A percentile compares a stretch with the other conserved stretches of the same genome.
These are phyloP conservation scores for Fraxinus dipetala DNA, from an alignment of 305 asterid genomes.

Conservation along the genomic window DNA sequence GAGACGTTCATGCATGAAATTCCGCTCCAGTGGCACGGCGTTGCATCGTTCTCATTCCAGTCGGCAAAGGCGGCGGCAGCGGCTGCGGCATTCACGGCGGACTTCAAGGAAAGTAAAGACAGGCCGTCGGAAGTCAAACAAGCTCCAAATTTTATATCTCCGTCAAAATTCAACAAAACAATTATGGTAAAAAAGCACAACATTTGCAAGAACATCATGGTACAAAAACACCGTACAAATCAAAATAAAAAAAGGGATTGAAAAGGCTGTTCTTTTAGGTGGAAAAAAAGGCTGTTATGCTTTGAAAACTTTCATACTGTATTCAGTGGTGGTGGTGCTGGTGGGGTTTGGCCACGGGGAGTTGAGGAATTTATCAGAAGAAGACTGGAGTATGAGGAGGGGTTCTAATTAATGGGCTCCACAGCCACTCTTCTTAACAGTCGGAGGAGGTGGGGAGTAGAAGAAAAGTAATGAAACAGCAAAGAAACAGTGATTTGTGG, in stretches of 20 bases:
- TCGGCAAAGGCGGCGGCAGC: slow-evolving; percentile 45
- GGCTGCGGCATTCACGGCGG: slow-evolving; percentile 59
- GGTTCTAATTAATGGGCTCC: slow-evolving; percentile 43
- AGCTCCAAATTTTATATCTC: slow-evolving; percentile 16
- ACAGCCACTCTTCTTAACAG: slow-evolving; percentile 25
- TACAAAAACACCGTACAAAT: slow-evolving; percentile 6
- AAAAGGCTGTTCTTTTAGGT: not conserved
- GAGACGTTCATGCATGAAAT: slow-evolving; percentile 77
- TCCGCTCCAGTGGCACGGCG: slow-evolving; percentile 92
- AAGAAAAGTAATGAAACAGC: slow-evolving; percentile 38
- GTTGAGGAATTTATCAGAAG: slow-evolving; percentile 66
- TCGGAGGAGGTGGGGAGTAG: slow-evolving; percentile 34
- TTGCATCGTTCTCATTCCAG: slow-evolving; percentile 74
- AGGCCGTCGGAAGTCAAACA: slow-evolving; percentile 74
- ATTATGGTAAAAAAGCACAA: slow-evolving; percentile 24
- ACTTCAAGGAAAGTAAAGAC: slow-evolving; percentile 71
- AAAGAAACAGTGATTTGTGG: not conserved
- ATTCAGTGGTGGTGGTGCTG: slow-evolving; percentile 9
- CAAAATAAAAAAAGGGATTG: not conserved
- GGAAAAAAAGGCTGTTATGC: not conserved
- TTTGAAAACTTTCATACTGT: not conserved
- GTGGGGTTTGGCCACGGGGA: slow-evolving; percentile 14
- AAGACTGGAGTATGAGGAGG: slow-evolving; percentile 39
- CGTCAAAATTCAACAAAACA: slow-evolving; percentile 26
- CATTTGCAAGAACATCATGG: slow-evolving; percentile 30